Base-by-base conservation (phyloP, 257 asterid genomes). In the Jacaranda mimosifolia region DNA sequence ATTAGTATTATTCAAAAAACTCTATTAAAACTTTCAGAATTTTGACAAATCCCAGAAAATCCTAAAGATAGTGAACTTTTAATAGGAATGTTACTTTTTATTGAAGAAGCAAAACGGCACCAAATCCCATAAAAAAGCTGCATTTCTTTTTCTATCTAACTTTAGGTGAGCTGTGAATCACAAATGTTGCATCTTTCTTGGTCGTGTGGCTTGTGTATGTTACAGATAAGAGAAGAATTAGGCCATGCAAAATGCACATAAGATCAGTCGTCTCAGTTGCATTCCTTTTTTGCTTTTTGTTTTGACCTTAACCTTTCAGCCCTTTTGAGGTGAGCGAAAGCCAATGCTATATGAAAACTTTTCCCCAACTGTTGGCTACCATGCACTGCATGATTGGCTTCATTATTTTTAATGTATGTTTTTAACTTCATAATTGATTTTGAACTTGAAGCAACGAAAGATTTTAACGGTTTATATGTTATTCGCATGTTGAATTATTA, bases 291-390 rank as follows among this genome's bases (percentile, higher is more conserved):
- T 68, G 77, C 85, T 63, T 87, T 84, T 84, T 68, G 82, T 71
- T 84, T 91, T 86, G 92, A 87, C 89, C 90, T 88, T 77, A 78
- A 80, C 70, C 96, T 92, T 92, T 92, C 97, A 86, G 80, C 94
- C 89, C 96, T 92, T 92, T 92, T 89, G 82, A 89, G 88, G 97
- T 75, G 46, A 53, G 39, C 67, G 19, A 46, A 71, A 68, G 75
- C 76, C 56, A 67, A 68, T 62, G 35, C 36, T 32, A 53, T 7
- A 21, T 35, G 17, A 36, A 15, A 45, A 38, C 67, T 69, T 74
- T 82, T 46, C 0, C 56, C 64, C 74, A 69, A 69, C n/a, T 76
- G 21, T 77, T 82, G 52, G 74, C 68, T 40, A 49, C 77, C 83
- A 65, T 49, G 32, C 32, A 26, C 2, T 26, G 56, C 48, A 78